Evolutionary conservation across 192 early-diverging fungal genomes (phyloP).

Genomic region (Rhizoclosmatium globosum): DNA sequence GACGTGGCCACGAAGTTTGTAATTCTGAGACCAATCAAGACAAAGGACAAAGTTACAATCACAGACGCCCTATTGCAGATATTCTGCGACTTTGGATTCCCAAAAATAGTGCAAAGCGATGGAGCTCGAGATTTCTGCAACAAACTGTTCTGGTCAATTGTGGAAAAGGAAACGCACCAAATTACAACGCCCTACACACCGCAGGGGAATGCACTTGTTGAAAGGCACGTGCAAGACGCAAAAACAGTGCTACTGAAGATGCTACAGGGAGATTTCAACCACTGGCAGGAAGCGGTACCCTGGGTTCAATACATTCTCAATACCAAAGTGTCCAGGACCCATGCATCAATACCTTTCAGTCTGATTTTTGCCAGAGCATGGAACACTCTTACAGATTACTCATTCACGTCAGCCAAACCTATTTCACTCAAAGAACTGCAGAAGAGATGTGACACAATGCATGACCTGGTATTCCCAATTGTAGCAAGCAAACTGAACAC

Average conservation of each 20-base stretch:
- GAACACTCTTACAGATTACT: constrained; percentile 43
- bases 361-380: constrained; percentile 53
- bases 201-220: constrained; percentile 52
- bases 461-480: background rate
- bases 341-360: constrained; percentile 48
- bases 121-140: constrained; percentile 59
- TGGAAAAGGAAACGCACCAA: constrained; percentile 16
- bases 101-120: constrained; percentile 38
- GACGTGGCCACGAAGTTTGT: background rate
- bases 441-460: background rate
- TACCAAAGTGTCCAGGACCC: constrained; percentile 24
- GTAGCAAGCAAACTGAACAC: background rate
- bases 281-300: constrained; percentile 33
- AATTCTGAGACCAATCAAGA: constrained; percentile 1
- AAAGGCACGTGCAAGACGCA: constrained; percentile 43
- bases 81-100: constrained; percentile 39
- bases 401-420: background rate
- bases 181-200: constrained; percentile 53
- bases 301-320: constrained; percentile 50
- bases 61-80: background rate
- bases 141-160: constrained; percentile 31
- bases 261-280: constrained; percentile 20
- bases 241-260: constrained; percentile 41
- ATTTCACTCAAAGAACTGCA: constrained; percentile 2
- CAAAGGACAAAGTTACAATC: background rate